Percentiles rank a stretch among this genome's conserved stretches.
phyloP scores from a whole-genome alignment of 768 basidiomycete genomes.

The Lactifluus hygrophoroides region DNA sequence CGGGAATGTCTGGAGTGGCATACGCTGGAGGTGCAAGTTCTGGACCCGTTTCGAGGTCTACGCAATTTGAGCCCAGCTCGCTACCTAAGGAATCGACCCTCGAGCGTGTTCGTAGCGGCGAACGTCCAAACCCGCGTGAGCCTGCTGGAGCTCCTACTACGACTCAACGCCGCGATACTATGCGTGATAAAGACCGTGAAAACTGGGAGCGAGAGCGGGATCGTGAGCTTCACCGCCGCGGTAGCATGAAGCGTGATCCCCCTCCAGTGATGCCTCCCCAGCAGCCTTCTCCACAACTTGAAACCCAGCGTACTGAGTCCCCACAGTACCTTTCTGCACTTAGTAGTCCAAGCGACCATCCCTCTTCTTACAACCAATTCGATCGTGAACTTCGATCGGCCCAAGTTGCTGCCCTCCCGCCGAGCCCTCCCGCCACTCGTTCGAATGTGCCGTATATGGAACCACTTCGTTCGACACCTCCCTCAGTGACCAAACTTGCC shows the following conservation, averaged over 20 bases:
- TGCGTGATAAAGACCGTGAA: slow-evolving; percentile 13
- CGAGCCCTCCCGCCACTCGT: slow-evolving; percentile 13
- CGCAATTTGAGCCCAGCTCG: slow-evolving; percentile 13
- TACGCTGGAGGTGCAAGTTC: slow-evolving; percentile 15
- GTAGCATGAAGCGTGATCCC: slow-evolving; percentile 16
- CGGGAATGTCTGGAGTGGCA: slow-evolving; percentile 17
- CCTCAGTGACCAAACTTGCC: slow-evolving; percentile 1
- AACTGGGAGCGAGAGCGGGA: slow-evolving; percentile 12
- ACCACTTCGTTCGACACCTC: slow-evolving; percentile 15
- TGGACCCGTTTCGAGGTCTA: slow-evolving; percentile 12
- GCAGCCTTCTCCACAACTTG: slow-evolving; percentile 13
- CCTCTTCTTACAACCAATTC: slow-evolving; percentile 9
- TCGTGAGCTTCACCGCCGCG: slow-evolving; percentile 11
- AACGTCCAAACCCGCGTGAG: slow-evolving; percentile 17
- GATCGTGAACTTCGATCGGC: slow-evolving; percentile 16
- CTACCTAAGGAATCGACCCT: slow-evolving; percentile 17
- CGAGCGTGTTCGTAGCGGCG: slow-evolving; percentile 12
- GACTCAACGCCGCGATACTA: slow-evolving; percentile 14
- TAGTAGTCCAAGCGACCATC: slow-evolving; percentile 8
- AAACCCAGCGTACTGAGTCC: slow-evolving; percentile 13
- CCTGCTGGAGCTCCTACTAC: background rate
- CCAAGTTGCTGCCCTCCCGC: slow-evolving; percentile 10
- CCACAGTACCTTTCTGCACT: slow-evolving; percentile 17
- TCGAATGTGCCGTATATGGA: slow-evolving; percentile 11
- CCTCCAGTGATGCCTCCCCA: background rate